Base-by-base conservation (phyloP, 163 green algal genomes). In the Scenedesmus sp. region DNA sequence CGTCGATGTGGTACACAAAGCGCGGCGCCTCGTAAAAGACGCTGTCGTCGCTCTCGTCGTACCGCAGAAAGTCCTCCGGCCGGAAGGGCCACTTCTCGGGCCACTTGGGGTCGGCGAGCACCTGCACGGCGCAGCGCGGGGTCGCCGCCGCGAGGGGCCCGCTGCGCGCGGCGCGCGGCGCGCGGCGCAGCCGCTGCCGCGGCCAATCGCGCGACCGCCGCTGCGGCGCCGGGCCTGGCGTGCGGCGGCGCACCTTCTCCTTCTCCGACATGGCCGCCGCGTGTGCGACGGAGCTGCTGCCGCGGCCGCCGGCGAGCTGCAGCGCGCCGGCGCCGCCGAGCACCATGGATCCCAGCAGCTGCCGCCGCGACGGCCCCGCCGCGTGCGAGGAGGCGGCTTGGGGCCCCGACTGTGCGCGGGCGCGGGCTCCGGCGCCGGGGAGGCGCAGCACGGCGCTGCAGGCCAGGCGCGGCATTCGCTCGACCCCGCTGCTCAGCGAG, bases 1-100 rank as follows among this genome's bases (percentile, higher is more conserved):
- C 95, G 77, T 99, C 96, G 69, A 99, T 99, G 87, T 99, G 96
- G 13, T 93, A 97, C 11, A 99, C 95, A 82, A 98, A 98, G 42
- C 96, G 88, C 0, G 95, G 94, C 26, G 86, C 45, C 29, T 82
- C 79, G 84, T 97, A 98, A 75, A 97, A 97, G 28, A 83, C 18
- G 0, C 72, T 71, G 58, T 95, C 91, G 4, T 69, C 65, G 14
- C 39, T 57, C 73, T 92, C 87, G 20, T 92, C 89, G 65, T 91
- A 93, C 47, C 69, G 29, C 1, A 84, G 44, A 77, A 98, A 97
- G 50, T 92, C 88, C n/a, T 93, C 85, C 2, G 85, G 69, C 1
- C 70, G 56, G 83, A 95, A 96, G 0, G 94, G 94, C 33, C 83
- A 96, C 62, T 89, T 76, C 3, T 91, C 91, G 4, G 94, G 94